phyloP scores from a whole-genome alignment of 2,329 filamentous ascomycete species.

The Penicillium frequentans region DNA sequence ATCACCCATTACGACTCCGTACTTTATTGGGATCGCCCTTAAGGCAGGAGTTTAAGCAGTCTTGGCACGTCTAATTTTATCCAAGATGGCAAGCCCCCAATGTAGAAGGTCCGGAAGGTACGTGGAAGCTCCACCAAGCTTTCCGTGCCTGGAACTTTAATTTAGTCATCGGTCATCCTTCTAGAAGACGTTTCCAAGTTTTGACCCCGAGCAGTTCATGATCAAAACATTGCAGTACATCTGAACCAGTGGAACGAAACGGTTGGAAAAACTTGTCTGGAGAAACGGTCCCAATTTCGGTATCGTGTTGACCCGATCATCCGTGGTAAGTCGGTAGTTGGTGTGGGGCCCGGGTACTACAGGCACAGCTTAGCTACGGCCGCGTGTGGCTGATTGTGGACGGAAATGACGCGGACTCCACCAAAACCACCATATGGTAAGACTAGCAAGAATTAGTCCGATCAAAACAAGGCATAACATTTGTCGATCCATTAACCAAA shows the following conservation, averaged over 20 bases:
- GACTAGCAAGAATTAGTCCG: background rate
- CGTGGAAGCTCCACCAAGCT: background rate
- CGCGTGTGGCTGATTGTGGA: background rate
- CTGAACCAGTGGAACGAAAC: background rate
- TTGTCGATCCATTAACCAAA: background rate
- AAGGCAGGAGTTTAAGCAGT: background rate
- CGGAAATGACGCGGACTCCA: background rate
- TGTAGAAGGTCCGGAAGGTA: background rate
- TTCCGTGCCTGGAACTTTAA: slow-evolving; percentile 6
- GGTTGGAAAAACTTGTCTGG: background rate
- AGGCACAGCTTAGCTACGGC: background rate
- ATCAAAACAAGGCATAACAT: background rate
- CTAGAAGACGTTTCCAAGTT: background rate
- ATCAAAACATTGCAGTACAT: background rate
- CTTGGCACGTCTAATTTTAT: background rate
- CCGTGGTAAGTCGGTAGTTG: background rate
- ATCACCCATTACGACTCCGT: background rate
- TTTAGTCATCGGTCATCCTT: background rate
- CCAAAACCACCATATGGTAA: background rate
- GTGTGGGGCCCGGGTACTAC: background rate
- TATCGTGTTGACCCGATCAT: background rate
- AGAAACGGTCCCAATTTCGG: background rate
- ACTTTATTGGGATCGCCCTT: background rate
- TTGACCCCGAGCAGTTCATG: too few species aligned
- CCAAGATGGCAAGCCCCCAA: background rate